Base-by-base conservation (phyloP, 2,329 filamentous ascomycete species). In the Didymella pinodella region DNA sequence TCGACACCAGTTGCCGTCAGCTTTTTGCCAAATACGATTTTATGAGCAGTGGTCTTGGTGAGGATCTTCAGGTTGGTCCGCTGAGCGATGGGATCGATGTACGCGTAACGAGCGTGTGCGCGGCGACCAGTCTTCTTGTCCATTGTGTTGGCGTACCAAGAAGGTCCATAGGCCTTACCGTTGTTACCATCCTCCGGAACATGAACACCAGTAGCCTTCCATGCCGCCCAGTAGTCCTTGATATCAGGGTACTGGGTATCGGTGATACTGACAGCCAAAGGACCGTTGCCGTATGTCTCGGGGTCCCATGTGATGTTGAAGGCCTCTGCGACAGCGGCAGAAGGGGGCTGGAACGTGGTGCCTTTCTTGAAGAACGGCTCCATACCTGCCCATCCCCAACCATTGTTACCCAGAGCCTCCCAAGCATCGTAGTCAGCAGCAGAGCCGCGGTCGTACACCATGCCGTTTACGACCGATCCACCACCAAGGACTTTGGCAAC, bases 331-430 rank as follows among this genome's bases (percentile, higher is more conserved):
- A 64, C 54, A 41, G 63, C 59, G 2, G 53, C 36, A 2, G 69
- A 67, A 5, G 72, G 70, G 22, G 68, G 61, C 32, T 66, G 62
- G 53, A 72, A 72, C 11, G 64, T 70, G 4, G 70, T 73, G n/a
- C 65, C 65, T 58, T 73, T 70, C 48, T 61, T 64, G 56, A 70
- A 72, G 50, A 66, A 71, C 2, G 64, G 63, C 25, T 75, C 51
- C 46, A 84, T 64, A 12, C 77, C 77, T 36, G 83, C 74, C 83
- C 84, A 88, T 1, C 80, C 79, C 86, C 86, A 89, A 1, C 84
- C 86, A 0, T 73, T 60, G 65, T 88, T 88, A 0, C 86, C 86
- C n/a, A 89, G 72, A 40, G 78, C 74, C 52, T 81, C 82, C 86
- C 86, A 88, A 1, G 79, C 80, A 73, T 88, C 83, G 57, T 77